Evolutionary conservation across 2,329 filamentous ascomycete genomes (phyloP).

Genomic region (Aureobasidium pullulans): DNA sequence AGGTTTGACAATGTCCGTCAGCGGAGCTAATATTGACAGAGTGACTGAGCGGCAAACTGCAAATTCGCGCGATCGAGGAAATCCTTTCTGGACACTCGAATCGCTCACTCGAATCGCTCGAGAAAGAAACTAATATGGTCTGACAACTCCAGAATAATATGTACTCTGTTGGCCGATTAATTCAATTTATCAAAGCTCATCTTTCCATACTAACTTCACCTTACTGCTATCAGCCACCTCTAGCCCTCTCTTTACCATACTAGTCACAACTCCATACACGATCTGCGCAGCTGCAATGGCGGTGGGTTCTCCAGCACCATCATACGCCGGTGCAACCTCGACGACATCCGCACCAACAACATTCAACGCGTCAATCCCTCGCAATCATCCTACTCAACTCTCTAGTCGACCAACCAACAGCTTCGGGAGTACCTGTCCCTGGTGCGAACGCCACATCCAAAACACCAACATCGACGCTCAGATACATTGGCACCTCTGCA

Average conservation of each 20-base stretch:
- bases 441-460: constrained; percentile 60
- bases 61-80: no score
- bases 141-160: no score
- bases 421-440: constrained; percentile 80
- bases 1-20: no score
- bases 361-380: constrained; percentile 75
- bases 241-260: constrained; percentile 49
- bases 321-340: constrained; percentile 79
- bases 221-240: neutral
- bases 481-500: constrained; percentile 65
- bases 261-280: constrained; percentile 77
- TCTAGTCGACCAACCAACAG: constrained; percentile 82
- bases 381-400: constrained; percentile 77
- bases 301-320: constrained; percentile 71
- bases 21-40: no score
- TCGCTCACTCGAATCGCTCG: no score
- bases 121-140: no score
- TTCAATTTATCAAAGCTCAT: neutral
- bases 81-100: no score
- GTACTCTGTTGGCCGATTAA: no score
- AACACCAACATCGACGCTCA: constrained; percentile 77
- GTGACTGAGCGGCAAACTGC: no score
- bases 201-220: neutral
- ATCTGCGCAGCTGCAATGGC: constrained; percentile 80
- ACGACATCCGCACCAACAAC: constrained; percentile 85